Evolutionary conservation across 192 early-diverging fungal species (phyloP).

Genomic region (Entomortierella chlamydospora): DNA sequence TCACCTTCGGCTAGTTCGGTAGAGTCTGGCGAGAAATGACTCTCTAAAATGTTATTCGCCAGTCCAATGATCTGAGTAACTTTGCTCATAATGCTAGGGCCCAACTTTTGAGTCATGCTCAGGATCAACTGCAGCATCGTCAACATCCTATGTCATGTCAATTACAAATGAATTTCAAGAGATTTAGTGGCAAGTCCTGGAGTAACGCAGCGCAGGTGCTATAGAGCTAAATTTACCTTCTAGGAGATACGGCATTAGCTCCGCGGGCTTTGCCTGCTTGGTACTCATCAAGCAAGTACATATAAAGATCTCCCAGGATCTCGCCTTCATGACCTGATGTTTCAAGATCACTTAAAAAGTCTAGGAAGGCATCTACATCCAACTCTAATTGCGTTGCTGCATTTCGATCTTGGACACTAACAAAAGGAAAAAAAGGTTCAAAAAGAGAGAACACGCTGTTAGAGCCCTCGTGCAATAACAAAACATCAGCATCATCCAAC

Average conservation of each 20-base stretch:
- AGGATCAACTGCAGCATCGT: slow-evolving; percentile 70
- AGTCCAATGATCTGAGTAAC: slow-evolving; percentile 81
- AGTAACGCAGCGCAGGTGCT: no score
- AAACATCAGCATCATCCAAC: slow-evolving; percentile 9
- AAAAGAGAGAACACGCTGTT: slow-evolving; percentile 8
- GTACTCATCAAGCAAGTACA: slow-evolving; percentile 81
- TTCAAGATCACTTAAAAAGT: slow-evolving; percentile 68
- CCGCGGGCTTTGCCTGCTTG: slow-evolving; percentile 60
- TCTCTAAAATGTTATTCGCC: slow-evolving; percentile 72
- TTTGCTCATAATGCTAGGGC: slow-evolving; percentile 79
- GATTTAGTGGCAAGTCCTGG: no score
- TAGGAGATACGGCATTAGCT: slow-evolving; percentile 51
- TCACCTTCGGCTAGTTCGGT: background rate
- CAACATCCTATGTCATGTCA: slow-evolving; percentile 59
- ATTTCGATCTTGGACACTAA: slow-evolving; percentile 24
- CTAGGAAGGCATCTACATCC: slow-evolving; percentile 72
- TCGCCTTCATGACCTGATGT: slow-evolving; percentile 52
- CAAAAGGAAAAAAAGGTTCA: slow-evolving; percentile 1
- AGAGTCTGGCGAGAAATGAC: slow-evolving; percentile 27
- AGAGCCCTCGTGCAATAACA: slow-evolving; percentile 5
- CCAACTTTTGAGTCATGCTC: slow-evolving; percentile 75
- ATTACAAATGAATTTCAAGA: no score
- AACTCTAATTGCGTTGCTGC: slow-evolving; percentile 58
- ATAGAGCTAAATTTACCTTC: slow-evolving; percentile 44
- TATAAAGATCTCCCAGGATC: slow-evolving; percentile 78